Conservation (phyloP, 2,329 filamentous ascomycete genomes). For the Sclerotinia borealis region DNA sequence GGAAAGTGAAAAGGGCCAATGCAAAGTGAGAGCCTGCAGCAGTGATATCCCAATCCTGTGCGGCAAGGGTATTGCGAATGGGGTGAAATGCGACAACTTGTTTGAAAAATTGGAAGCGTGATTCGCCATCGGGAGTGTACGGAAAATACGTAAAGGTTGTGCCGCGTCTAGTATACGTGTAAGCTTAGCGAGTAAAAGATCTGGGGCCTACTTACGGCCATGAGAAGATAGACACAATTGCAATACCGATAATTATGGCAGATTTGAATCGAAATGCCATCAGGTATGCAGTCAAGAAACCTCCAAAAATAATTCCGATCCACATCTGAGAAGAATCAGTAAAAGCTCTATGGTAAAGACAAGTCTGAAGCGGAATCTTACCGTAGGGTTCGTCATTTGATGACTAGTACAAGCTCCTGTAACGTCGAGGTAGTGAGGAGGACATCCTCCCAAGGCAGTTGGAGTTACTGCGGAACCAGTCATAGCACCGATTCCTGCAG, state of each 20-base stretch:
- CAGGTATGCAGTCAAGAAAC: slow-evolving; percentile 71
- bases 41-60: slow-evolving; percentile 59
- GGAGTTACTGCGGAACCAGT: slow-evolving; percentile 66
- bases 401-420: slow-evolving; percentile 49
- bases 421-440: slow-evolving; percentile 44
- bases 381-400: slow-evolving; percentile 73
- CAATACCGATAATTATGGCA: slow-evolving; percentile 67
- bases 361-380: slow-evolving; percentile 28
- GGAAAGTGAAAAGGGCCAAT: slow-evolving; percentile 67
- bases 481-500: slow-evolving; percentile 70
- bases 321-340: slow-evolving; percentile 52
- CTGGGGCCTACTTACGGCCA: slow-evolving; percentile 54
- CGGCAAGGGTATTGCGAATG: slow-evolving; percentile 55
- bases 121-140: slow-evolving; percentile 55
- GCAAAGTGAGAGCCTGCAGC: slow-evolving; percentile 52
- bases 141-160: slow-evolving; percentile 71
- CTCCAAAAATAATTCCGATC: slow-evolving; percentile 78
- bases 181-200: neutral
- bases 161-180: slow-evolving; percentile 42
- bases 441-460: slow-evolving; percentile 70
- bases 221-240: slow-evolving; percentile 65
- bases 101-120: slow-evolving; percentile 65
- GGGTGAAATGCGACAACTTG: slow-evolving; percentile 67
- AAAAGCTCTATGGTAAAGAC: neutral
- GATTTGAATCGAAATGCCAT: slow-evolving; percentile 74